Evolutionary conservation across 139 green algal genomes (phyloP).

Genomic region (Closterium sp.): DNA sequence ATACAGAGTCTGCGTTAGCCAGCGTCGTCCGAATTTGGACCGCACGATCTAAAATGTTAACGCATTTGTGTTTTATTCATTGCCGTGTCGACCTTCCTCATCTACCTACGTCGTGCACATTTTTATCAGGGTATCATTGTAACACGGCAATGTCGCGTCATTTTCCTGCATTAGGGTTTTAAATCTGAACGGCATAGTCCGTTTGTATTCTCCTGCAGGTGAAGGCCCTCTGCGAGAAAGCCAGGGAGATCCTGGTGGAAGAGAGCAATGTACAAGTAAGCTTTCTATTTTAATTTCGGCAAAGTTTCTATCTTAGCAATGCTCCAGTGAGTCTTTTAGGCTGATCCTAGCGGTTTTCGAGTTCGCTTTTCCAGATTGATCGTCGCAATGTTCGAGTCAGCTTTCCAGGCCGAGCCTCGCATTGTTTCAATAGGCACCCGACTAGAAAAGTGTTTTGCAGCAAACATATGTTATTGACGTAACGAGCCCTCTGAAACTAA

Average conservation of each 20-base stretch:
- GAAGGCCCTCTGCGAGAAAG: constrained; percentile 88
- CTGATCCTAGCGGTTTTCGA: not conserved
- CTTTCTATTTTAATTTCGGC: not conserved
- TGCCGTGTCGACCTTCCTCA: not conserved
- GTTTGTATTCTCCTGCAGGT: constrained; percentile 62
- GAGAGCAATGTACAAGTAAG: constrained; percentile 85
- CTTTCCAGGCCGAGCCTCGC: too few relatives aligned
- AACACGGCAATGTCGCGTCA: not conserved
- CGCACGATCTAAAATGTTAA: not conserved
- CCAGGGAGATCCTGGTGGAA: constrained; percentile 65
- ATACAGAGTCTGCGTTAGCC: not conserved
- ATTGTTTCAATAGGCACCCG: too few relatives aligned
- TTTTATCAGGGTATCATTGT: not conserved
- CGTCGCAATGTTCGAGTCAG: too few relatives aligned
- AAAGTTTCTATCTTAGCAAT: not conserved
- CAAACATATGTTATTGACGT: too few relatives aligned
- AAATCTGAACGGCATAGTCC: not conserved
- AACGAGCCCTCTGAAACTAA: too few relatives aligned
- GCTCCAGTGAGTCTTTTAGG: not conserved
- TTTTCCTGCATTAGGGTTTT: not conserved
- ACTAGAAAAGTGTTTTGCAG: too few relatives aligned
- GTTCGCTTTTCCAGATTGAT: not conserved
- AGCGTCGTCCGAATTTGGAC: not conserved
- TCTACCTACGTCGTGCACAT: not conserved
- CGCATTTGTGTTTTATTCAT: not conserved